Conservation (phyloP, 371 early-diverging fungal species). For the Blyttiomyces sp. region DNA sequence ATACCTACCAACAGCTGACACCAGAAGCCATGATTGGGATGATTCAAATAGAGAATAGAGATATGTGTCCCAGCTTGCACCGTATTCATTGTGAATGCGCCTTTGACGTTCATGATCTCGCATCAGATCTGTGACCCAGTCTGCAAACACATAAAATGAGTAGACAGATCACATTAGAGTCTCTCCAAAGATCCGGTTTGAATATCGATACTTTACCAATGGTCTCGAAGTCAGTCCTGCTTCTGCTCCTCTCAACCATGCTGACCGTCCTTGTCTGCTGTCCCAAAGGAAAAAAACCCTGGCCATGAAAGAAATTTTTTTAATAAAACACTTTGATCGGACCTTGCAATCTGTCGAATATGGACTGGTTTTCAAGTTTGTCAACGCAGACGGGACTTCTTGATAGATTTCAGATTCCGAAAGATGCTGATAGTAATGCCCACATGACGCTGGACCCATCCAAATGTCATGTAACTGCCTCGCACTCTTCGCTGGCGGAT, state of each 20-base stretch:
- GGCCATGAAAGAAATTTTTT: too few relatives aligned
- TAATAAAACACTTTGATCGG: too few relatives aligned
- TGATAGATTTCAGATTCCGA: not conserved
- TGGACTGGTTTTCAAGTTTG: not conserved
- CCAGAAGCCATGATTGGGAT: constrained; percentile 36
- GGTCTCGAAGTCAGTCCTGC: constrained; percentile 8
- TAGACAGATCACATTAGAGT: not conserved
- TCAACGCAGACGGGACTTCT: not conserved
- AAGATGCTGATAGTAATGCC: not conserved
- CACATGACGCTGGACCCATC: not conserved
- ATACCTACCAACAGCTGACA: constrained; percentile 27
- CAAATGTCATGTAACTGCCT: not conserved
- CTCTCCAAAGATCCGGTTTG: not conserved
- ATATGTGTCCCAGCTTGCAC: not conserved
- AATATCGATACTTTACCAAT: constrained; percentile 2
- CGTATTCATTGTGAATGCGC: not conserved
- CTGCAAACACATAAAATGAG: not conserved
- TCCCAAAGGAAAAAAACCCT: too few relatives aligned
- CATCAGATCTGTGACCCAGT: constrained; percentile 17
- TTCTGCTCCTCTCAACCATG: not conserved
- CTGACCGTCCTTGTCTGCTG: not conserved
- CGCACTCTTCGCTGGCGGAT: not conserved
- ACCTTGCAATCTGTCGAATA: not conserved
- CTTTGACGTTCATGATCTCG: constrained; percentile 15
- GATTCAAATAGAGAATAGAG: constrained; percentile 26